Conservation (phyloP, 164 flowering plant species). For the Dillenia turbinata region DNA sequence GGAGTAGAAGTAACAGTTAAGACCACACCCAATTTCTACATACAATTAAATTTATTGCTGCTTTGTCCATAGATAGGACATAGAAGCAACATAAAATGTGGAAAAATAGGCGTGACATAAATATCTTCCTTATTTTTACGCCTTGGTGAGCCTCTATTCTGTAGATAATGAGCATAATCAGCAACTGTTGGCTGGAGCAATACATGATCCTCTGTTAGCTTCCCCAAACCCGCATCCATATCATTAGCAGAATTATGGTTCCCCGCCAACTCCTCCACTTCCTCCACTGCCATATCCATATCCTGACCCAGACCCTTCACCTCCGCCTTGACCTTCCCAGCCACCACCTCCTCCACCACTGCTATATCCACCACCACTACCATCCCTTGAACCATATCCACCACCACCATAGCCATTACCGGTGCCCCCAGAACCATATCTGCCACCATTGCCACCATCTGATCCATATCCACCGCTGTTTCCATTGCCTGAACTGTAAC, state of each 20-base stretch:
- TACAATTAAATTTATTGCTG: no score
- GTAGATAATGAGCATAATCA: no score
- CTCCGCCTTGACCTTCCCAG: not conserved
- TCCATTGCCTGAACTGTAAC: not conserved
- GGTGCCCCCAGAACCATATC: conserved; percentile 2
- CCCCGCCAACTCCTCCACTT: not conserved
- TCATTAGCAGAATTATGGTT: not conserved
- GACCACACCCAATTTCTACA: no score
- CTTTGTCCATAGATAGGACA: no score
- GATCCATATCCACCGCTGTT: conserved; percentile 10
- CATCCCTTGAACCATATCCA: not conserved
- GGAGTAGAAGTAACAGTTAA: no score
- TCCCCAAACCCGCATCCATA: not conserved
- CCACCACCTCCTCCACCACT: conserved; percentile 6
- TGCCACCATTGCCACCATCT: conserved; percentile 2
- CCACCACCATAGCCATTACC: conserved; percentile 15
- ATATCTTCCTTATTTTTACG: no score
- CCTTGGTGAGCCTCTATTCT: no score
- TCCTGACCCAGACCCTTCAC: conserved; percentile 11
- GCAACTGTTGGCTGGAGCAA: not conserved
- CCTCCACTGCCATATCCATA: conserved; percentile 4
- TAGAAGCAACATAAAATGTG: no score
- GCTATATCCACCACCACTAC: conserved; percentile 9
- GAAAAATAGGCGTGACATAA: no score
- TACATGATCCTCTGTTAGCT: not conserved